phyloP scores from a whole-genome alignment of 73 alveolate genomes.

The Paraurostyla sp. region DNA sequence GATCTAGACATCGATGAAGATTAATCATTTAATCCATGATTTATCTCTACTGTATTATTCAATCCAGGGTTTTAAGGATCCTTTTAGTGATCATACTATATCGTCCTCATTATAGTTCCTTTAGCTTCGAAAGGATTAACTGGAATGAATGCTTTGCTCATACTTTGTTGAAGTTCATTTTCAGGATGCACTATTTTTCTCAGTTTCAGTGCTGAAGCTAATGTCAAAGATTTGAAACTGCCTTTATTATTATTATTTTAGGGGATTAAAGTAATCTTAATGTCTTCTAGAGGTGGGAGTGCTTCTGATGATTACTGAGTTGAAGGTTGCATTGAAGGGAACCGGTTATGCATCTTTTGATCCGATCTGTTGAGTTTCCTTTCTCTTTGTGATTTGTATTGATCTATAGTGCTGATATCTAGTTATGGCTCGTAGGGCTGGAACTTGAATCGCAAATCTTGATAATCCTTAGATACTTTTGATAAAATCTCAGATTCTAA shows the following conservation, averaged over 20 bases:
- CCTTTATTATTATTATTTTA: neutral
- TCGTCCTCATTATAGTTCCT: neutral
- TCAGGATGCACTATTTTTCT: slow-evolving; percentile 38
- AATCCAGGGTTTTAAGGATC: neutral
- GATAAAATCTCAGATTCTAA: slow-evolving; percentile 21
- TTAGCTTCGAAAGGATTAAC: slow-evolving; percentile 44
- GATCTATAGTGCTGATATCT: neutral
- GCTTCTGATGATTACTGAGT: neutral
- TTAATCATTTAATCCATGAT: neutral
- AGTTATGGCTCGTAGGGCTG: neutral
- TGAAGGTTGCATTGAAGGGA: slow-evolving; percentile 23
- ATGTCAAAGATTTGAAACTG: slow-evolving; percentile 36
- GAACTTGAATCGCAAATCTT: neutral
- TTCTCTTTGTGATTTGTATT: slow-evolving; percentile 26
- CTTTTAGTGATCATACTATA: neutral
- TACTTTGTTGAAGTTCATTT: slow-evolving; percentile 8
- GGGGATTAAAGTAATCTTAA: neutral
- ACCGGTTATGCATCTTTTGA: neutral
- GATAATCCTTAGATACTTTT: neutral
- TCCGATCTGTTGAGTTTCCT: slow-evolving; percentile 7
- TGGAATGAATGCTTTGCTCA: slow-evolving; percentile 30
- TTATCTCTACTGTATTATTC: neutral
- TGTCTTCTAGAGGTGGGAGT: neutral
- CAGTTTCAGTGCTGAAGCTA: neutral
- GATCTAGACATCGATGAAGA: neutral